phyloP scores from a whole-genome alignment of 1,284 basidiomycete genomes.

The Leccinum griseonigrum region DNA sequence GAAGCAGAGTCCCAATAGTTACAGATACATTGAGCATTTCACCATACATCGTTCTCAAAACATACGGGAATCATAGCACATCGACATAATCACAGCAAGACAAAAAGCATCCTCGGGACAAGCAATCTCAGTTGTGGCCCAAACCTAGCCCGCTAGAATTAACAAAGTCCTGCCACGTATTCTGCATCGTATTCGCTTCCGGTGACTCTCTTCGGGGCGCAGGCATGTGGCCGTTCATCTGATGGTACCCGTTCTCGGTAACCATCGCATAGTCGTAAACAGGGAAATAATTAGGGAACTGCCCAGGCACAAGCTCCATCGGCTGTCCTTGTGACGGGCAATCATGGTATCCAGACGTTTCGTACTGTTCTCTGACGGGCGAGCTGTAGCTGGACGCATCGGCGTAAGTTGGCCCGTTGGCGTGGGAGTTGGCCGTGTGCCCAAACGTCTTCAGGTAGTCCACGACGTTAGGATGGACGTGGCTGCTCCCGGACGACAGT shows the following conservation, averaged over 20 bases:
- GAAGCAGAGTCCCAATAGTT: slow-evolving; percentile 12
- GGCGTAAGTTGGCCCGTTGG: slow-evolving; percentile 24
- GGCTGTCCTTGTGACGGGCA: slow-evolving; percentile 26
- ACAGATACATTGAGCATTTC: slow-evolving; percentile 17
- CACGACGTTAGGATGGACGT: slow-evolving; percentile 56
- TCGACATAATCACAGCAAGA: slow-evolving; percentile 4
- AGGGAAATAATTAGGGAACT: slow-evolving; percentile 70
- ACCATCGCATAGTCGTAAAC: slow-evolving; percentile 67
- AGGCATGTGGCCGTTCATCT: slow-evolving; percentile 36
- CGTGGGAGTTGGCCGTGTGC: slow-evolving; percentile 30
- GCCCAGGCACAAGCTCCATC: slow-evolving; percentile 32
- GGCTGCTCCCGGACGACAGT: slow-evolving; percentile 39
- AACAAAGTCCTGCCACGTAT: slow-evolving; percentile 61
- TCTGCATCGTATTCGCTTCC: slow-evolving; percentile 52
- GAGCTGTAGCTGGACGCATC: slow-evolving; percentile 26
- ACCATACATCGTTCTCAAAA: slow-evolving; percentile 12
- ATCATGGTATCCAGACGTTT: slow-evolving; percentile 26
- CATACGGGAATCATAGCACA: slow-evolving; percentile 10
- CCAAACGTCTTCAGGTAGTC: slow-evolving; percentile 68
- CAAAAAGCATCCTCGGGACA: background rate
- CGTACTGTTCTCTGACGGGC: slow-evolving; percentile 30
- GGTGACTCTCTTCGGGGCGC: slow-evolving; percentile 46
- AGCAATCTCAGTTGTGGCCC: slow-evolving; percentile 16
- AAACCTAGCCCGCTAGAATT: slow-evolving; percentile 27
- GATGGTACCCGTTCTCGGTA: slow-evolving; percentile 34